Conservation (phyloP, 2,329 filamentous ascomycete genomes). For the Zymoseptoria tritici region DNA sequence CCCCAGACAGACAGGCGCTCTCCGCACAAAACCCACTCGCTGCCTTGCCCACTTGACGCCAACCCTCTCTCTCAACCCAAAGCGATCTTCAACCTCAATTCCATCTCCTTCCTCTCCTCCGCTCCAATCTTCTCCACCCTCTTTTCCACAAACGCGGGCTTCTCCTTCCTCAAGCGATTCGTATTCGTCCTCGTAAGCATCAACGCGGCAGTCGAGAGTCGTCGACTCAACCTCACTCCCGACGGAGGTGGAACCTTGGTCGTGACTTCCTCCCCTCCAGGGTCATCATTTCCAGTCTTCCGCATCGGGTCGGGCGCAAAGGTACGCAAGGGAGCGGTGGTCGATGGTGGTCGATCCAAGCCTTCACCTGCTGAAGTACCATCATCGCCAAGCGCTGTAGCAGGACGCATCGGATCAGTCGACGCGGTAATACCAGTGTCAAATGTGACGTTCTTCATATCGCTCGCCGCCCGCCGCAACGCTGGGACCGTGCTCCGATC, state of each 20-base stretch:
- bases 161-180: neutral
- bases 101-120: neutral
- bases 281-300: too few species aligned
- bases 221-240: neutral
- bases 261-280: too few species aligned
- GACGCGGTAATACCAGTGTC: too few species aligned
- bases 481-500: neutral
- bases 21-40: neutral
- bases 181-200: neutral
- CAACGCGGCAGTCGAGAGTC: neutral
- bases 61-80: neutral
- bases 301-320: too few species aligned
- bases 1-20: neutral
- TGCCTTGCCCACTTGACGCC: neutral
- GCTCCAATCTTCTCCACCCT: neutral
- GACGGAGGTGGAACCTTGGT: too few species aligned
- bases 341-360: too few species aligned
- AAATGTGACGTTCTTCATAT: too few species aligned
- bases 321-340: too few species aligned
- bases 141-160: neutral
- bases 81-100: neutral
- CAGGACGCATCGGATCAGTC: too few species aligned
- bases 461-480: neutral
- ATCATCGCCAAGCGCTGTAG: too few species aligned
- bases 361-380: too few species aligned